These are phyloP conservation scores for Hypomontagnella submonticulosa DNA, from an alignment of 495 filamentous ascomycete species.

Conservation along the genomic window DNA sequence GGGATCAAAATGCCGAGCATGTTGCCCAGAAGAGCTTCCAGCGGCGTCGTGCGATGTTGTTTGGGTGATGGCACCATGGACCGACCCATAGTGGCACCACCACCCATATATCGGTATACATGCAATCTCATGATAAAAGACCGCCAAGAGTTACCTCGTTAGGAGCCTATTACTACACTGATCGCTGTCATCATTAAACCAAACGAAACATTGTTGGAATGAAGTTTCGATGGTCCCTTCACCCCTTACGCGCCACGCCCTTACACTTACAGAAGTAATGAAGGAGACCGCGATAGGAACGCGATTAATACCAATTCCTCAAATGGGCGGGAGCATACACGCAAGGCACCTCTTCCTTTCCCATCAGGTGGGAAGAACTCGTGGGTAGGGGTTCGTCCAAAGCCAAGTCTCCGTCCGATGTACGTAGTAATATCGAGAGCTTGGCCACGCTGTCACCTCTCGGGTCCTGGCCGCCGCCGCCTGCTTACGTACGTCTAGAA, in stretches of 20 bases:
- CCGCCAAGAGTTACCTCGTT: conserved; percentile 38
- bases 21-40: conserved; percentile 18
- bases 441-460: conserved; percentile 14
- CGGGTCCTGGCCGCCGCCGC: conserved; percentile 1
- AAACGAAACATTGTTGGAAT: conserved; percentile 34
- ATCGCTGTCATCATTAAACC: conserved; percentile 18
- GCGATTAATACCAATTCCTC: conserved; percentile 10
- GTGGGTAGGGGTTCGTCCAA: conserved; percentile 33
- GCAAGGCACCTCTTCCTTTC: conserved; percentile 1
- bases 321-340: not conserved
- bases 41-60: conserved; percentile 33
- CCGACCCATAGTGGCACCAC: conserved; percentile 37
- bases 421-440: conserved; percentile 13
- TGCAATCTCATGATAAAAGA: conserved; percentile 32
- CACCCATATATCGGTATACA: conserved; percentile 15
- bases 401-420: conserved; percentile 24
- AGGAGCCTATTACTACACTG: conserved; percentile 18
- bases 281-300: conserved; percentile 15
- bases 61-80: conserved; percentile 33
- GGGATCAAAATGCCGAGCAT: conserved; percentile 28
- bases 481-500: conserved; percentile 1
- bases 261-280: not conserved
- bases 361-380: conserved; percentile 8
- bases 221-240: conserved; percentile 10
- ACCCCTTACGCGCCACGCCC: not conserved